Evolutionary conservation across 345 rosid species (phyloP), one percentile per base, ranked within the genome.

Genomic region (Nasturtium officinale): DNA sequence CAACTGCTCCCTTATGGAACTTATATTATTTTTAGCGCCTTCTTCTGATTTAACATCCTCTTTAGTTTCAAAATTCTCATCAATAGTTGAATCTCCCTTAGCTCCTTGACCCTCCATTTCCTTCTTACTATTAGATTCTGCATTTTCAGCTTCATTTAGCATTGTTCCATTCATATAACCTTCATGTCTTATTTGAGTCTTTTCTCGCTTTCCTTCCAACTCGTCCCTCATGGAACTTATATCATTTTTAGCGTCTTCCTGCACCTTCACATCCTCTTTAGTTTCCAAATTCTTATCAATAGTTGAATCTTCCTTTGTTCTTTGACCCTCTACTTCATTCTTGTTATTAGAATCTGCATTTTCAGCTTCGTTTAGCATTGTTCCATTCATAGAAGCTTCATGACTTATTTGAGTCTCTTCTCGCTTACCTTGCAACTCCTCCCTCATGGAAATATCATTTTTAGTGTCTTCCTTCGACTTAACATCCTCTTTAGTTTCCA

Each of bases 61-160:
- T 42, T 76, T 62, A n/a, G 21, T 55, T 13, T 68, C 59, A n/a
- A 47, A 25, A 65, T 18, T 67, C 20, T 67, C 59, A 21, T 60
- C 5, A 17, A 2, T 10, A 7, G 18, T 40, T 0, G 53, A 57
- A 38, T 67, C 46, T 58, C 18, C 60, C 33, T 3, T 13, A 53
- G 3, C 69, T 29, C 57, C 65, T 69, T 62, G 47, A 18, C 17
- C 46, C 17, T 21, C 63, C 57, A 38, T 18, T 6, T 25, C 30
- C 16, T 50, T 40, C 25, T 8, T 25, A 2, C n/a, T 57, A 33
- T 33, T 63, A 11, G 53, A n/a, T 1, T 71, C 20, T 28, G 0
- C 17, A 53, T 50, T 21, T 53, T 17, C 38, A 38, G 38, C 26
- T 21, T 37, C 12, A 0, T 15, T 35, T 9, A 9, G 16, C 48